Evolutionary conservation across 345 rosid genomes (phyloP), one percentile per base, ranked within the genome.

Genomic region (Euphorbia tirucalli): DNA sequence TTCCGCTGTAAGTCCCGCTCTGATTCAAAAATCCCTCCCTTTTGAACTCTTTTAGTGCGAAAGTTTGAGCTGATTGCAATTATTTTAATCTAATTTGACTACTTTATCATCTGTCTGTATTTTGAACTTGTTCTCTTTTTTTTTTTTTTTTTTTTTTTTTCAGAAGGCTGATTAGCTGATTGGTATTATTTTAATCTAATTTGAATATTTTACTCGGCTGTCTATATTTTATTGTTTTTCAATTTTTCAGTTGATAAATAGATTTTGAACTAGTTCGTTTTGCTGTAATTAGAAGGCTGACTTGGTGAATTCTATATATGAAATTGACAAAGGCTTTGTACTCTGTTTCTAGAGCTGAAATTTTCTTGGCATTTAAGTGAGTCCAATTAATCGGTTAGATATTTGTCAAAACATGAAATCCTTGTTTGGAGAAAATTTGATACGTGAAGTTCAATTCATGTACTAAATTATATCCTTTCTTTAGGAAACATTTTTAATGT

Each of bases 1-100:
- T 0, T 91, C 97, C 65, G 84, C 78, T 79, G 96, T 90, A 81
- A 46, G 52, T 63, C 54, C 13, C 87, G 89, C 93, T 82, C 87
- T 55, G 92, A 87, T 85, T 81, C n/a, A 15, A 48, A 52, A n/a
- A 3, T 35, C 39, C 39, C 39, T 35, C 39, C 4, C 39, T 35
- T 35, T 35, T 35, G 39, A 35, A 7, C 39, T 35, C 39, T 35
- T 35, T 7, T 35, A n/a, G n/a, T n/a, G n/a, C n/a, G n/a, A n/a
- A n/a, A n/a, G n/a, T 48, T 48, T 3, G n/a, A 48, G 5, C 3
- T 52, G 10, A 21, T n/a, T 52, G 24, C 25, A 19, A 52, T 4
- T 11, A 46, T 46, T 2, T 46, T 46, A 46, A 10, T 46, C 39
- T 4, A 46, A 46, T 46, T 46, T 46, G 50, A 46, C 3, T 46